Evolutionary conservation across 2,329 filamentous ascomycete genomes (phyloP).

Genomic region (Setomelanomma holmii): DNA sequence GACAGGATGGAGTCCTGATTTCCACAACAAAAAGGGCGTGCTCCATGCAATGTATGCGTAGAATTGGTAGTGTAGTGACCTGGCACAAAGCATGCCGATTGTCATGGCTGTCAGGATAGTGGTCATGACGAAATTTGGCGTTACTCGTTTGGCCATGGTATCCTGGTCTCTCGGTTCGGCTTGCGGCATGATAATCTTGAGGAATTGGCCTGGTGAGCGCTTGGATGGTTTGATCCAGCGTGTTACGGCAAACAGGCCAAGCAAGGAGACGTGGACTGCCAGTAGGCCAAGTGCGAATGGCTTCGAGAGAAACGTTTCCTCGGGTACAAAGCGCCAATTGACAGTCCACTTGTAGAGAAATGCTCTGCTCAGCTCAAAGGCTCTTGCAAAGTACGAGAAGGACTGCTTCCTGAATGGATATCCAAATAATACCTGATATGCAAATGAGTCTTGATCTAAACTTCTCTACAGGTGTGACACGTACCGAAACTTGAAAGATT

Average conservation of each 20-base stretch:
- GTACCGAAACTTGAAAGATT: slow-evolving; percentile 79
- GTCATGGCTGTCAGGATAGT: slow-evolving; percentile 77
- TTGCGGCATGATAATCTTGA: slow-evolving; percentile 54
- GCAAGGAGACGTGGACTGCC: slow-evolving; percentile 67
- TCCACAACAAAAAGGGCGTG: slow-evolving; percentile 87
- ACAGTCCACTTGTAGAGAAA: slow-evolving; percentile 99
- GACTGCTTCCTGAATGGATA: slow-evolving; percentile 74
- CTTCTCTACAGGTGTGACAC: slow-evolving; percentile 24
- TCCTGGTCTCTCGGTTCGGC: slow-evolving; percentile 59
- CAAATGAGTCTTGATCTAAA: neutral
- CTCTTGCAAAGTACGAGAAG: slow-evolving; percentile 76
- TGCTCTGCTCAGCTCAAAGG: slow-evolving; percentile 88
- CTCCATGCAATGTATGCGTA: slow-evolving; percentile 91
- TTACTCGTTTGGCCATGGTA: slow-evolving; percentile 65
- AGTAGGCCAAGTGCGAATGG: slow-evolving; percentile 74
- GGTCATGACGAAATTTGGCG: slow-evolving; percentile 76
- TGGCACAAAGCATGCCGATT: slow-evolving; percentile 83
- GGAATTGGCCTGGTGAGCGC: slow-evolving; percentile 64
- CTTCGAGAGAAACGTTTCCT: slow-evolving; percentile 77
- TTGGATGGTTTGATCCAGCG: slow-evolving; percentile 76
- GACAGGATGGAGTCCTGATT: slow-evolving; percentile 71
- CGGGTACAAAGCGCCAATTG: slow-evolving; percentile 95
- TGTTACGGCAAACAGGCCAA: slow-evolving; percentile 69
- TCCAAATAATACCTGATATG: slow-evolving; percentile 59
- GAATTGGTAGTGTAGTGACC: slow-evolving; percentile 94